Evolutionary conservation across 805 yeast genomes (phyloP).

Genomic region (Vanderwaltozyma yarrowii): DNA sequence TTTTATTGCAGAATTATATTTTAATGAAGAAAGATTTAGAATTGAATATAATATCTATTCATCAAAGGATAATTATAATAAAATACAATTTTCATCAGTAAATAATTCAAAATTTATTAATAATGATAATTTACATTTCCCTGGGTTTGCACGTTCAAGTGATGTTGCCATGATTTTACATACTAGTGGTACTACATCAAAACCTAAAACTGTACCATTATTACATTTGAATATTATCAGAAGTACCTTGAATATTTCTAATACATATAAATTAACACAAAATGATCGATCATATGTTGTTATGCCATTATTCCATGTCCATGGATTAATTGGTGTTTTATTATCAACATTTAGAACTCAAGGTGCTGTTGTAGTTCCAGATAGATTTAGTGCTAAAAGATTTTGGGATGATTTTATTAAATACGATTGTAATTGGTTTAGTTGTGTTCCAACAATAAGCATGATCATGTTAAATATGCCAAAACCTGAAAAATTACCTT

Average conservation of each 20-base stretch:
- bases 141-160: conserved; percentile 36
- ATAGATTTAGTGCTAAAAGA: conserved; percentile 45
- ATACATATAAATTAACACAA: conserved; percentile 42
- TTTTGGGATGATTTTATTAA: conserved; percentile 51
- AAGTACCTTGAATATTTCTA: conserved; percentile 47
- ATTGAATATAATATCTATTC: conserved; percentile 34
- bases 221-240: conserved; percentile 53
- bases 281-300: conserved; percentile 51
- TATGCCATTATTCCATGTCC: conserved; percentile 74
- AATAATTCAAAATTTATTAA: conserved; percentile 26
- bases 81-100: conserved; percentile 18
- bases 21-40: conserved; percentile 31
- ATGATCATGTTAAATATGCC: conserved; percentile 47
- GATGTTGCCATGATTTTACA: conserved; percentile 59
- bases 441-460: conserved; percentile 72
- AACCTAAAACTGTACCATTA: conserved; percentile 67
- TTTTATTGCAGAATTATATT: conserved; percentile 44
- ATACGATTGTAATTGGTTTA: conserved; percentile 55
- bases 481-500: conserved; percentile 41
- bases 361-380: conserved; percentile 54
- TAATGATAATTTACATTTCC: conserved; percentile 20
- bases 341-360: conserved; percentile 50
- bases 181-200: conserved; percentile 69
- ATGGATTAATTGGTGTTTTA: conserved; percentile 59
- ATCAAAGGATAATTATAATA: conserved; percentile 20